Conservation (phyloP, 2,329 filamentous ascomycete species). For the Paecilomyces niveus region DNA sequence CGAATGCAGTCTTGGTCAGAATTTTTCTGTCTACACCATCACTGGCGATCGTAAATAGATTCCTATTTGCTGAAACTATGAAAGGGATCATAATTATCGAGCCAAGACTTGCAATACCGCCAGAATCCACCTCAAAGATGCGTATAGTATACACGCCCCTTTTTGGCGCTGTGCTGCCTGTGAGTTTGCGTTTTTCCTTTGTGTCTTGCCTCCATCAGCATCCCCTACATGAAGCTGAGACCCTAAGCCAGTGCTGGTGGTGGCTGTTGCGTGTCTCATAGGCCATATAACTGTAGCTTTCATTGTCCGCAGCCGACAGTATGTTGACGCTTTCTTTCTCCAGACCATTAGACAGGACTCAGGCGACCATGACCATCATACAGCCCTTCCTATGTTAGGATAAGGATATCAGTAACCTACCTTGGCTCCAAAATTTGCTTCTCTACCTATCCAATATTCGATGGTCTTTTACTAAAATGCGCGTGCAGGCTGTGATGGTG, state of each 20-base stretch:
- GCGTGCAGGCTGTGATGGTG: not conserved
- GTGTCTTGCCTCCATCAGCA: not conserved
- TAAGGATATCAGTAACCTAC: not conserved
- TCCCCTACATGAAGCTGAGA: not conserved
- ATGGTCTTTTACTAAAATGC: not conserved
- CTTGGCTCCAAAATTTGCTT: not conserved
- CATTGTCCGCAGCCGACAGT: not conserved
- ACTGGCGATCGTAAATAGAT: too few relatives aligned
- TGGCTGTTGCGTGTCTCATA: not conserved
- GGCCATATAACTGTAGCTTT: not conserved
- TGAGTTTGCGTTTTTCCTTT: not conserved
- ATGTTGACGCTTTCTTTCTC: not conserved
- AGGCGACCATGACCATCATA: not conserved
- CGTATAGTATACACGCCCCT: not conserved
- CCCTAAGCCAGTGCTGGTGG: not conserved
- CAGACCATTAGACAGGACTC: not conserved
- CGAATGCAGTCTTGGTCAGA: not conserved
- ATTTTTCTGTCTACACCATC: not conserved
- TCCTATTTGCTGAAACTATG: too few relatives aligned
- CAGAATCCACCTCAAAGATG: not conserved
- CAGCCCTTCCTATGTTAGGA: not conserved
- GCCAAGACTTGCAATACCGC: too few relatives aligned
- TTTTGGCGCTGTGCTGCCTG: not conserved
- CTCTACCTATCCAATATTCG: not conserved
- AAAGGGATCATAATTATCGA: too few relatives aligned